Evolutionary conservation across 192 early-diverging fungal species (phyloP).

Genomic region (Coemansia sp.): DNA sequence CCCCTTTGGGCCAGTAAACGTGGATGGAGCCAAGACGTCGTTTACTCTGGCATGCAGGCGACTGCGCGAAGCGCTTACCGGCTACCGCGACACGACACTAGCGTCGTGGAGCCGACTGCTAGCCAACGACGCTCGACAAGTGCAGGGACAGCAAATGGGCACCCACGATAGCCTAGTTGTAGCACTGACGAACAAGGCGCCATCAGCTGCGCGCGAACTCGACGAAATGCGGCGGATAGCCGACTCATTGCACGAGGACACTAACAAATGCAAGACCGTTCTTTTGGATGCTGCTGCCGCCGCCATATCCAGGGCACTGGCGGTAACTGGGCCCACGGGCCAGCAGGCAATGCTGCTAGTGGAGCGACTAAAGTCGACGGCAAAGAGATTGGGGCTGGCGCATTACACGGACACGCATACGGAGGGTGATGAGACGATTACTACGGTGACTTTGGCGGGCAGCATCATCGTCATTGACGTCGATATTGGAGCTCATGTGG

Average conservation of each 20-base stretch:
- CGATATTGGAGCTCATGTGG: slow-evolving; percentile 23
- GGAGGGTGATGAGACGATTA: slow-evolving; percentile 5
- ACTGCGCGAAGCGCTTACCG: slow-evolving; percentile 21
- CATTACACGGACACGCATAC: slow-evolving; percentile 45
- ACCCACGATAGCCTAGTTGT: background rate
- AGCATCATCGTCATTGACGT: slow-evolving; percentile 50
- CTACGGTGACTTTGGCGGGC: slow-evolving; percentile 53
- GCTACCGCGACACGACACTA: slow-evolving; percentile 45
- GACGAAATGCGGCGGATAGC: slow-evolving; percentile 35
- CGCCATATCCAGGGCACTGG: slow-evolving; percentile 26
- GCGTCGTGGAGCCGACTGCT: slow-evolving; percentile 31
- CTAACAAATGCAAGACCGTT: slow-evolving; percentile 10
- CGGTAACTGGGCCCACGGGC: background rate
- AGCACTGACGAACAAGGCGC: slow-evolving; percentile 17
- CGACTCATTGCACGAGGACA: slow-evolving; percentile 37
- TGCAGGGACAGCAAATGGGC: no score
- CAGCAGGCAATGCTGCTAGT: slow-evolving; percentile 15
- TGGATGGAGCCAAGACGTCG: slow-evolving; percentile 22
- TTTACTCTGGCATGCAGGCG: slow-evolving; percentile 34
- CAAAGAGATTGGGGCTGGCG: slow-evolving; percentile 39
- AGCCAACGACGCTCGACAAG: background rate
- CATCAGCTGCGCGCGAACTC: slow-evolving; percentile 35
- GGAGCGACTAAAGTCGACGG: slow-evolving; percentile 28
- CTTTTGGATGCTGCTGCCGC: slow-evolving; percentile 40
- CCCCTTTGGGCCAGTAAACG: slow-evolving; percentile 45